phyloP scores from a whole-genome alignment of 2,329 filamentous ascomycete genomes.

The Cordyceps javanica region DNA sequence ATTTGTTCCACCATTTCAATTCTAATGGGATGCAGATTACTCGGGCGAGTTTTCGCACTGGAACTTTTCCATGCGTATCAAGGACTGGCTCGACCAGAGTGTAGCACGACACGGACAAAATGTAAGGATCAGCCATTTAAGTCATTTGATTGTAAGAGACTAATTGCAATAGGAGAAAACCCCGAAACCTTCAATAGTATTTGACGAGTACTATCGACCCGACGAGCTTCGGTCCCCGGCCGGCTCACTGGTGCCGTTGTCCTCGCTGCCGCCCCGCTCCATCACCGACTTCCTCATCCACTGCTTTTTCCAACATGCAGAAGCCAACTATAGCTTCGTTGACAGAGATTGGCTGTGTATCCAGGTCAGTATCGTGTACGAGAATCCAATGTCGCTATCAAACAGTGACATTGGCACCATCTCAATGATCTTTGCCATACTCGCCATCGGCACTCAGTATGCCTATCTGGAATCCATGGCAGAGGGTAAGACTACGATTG shows the following conservation, averaged over 20 bases:
- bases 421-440: constrained; percentile 39
- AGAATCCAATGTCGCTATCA: constrained; percentile 29
- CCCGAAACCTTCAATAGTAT: background rate
- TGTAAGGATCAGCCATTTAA: constrained; percentile 17
- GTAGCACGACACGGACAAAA: constrained; percentile 23
- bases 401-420: constrained; percentile 36
- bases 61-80: constrained; percentile 47
- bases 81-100: constrained; percentile 41
- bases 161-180: constrained; percentile 25
- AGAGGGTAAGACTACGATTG: background rate
- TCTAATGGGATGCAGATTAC: constrained; percentile 31
- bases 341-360: constrained; percentile 36
- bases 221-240: constrained; percentile 38
- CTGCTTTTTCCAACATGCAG: constrained; percentile 41
- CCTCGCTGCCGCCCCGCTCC: constrained; percentile 39
- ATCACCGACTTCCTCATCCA: constrained; percentile 41
- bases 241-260: constrained; percentile 31
- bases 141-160: constrained; percentile 6
- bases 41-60: constrained; percentile 48
- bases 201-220: constrained; percentile 36
- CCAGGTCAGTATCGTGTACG: constrained; percentile 36
- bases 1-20: background rate
- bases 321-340: constrained; percentile 44
- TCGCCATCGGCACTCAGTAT: constrained; percentile 46
- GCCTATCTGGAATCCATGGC: constrained; percentile 36